phyloP scores from a whole-genome alignment of 2,329 filamentous ascomycete genomes.

The Hymenoscyphus occultus region DNA sequence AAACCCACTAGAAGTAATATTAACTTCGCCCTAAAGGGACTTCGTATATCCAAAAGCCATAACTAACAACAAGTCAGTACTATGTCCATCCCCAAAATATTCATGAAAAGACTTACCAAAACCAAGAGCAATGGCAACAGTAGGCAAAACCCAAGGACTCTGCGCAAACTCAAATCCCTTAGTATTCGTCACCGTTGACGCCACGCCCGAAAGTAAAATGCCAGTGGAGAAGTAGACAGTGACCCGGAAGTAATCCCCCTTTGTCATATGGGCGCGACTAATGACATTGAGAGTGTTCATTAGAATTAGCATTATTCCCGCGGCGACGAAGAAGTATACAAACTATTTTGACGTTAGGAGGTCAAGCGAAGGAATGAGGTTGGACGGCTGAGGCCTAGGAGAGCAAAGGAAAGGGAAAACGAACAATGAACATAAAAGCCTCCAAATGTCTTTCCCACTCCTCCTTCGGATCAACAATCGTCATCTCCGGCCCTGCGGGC shows the following conservation, averaged over 20 bases:
- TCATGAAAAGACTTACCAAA: slow-evolving; percentile 2
- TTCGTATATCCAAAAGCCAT: slow-evolving; percentile 11
- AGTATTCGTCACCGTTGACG: background rate
- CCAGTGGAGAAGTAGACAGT: slow-evolving; percentile 6
- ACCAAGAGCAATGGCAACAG: slow-evolving; percentile 9
- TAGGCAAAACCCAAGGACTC: slow-evolving; percentile 13
- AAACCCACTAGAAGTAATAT: no score
- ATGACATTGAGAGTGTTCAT: slow-evolving; percentile 26
- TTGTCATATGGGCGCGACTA: slow-evolving; percentile 6
- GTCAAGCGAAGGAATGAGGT: background rate
- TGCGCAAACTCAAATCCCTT: slow-evolving; percentile 9
- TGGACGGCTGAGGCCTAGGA: background rate
- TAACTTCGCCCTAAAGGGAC: background rate
- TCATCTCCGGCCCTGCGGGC: background rate
- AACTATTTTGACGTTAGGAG: slow-evolving; percentile 16
- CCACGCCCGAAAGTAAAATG: slow-evolving; percentile 5
- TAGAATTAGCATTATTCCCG: slow-evolving; percentile 25
- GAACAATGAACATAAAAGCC: slow-evolving; percentile 23
- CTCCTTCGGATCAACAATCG: slow-evolving; percentile 17
- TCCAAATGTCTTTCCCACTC: slow-evolving; percentile 21
- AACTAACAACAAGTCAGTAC: background rate
- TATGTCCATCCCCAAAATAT: background rate
- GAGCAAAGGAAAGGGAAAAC: background rate
- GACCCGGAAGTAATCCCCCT: slow-evolving; percentile 7
- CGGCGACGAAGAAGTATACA: slow-evolving; percentile 28